These are phyloP conservation scores for Castanea crenata DNA, from an alignment of 306 rosid species.

Conservation along the genomic window DNA sequence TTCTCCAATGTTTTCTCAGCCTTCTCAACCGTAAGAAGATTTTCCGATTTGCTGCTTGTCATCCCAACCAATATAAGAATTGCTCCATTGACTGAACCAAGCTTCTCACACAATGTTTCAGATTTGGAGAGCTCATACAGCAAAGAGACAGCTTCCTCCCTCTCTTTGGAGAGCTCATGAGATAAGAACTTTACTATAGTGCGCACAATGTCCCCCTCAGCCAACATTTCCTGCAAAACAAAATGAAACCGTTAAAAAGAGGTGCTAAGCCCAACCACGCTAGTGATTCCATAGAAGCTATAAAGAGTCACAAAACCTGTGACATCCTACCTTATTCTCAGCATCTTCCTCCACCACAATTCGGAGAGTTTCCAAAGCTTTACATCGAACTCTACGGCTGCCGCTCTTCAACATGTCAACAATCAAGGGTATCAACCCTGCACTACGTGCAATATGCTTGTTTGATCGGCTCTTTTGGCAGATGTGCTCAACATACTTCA, in stretches of 20 bases:
- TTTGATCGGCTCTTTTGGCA: constrained; percentile 68
- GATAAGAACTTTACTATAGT: constrained; percentile 82
- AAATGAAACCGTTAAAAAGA: constrained; percentile 34
- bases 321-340: constrained; percentile 95
- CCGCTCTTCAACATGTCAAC: constrained; percentile 83
- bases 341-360: constrained; percentile 75
- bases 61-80: constrained; percentile 95
- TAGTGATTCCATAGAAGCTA: constrained; percentile 7
- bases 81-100: constrained; percentile 90
- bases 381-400: constrained; percentile 76
- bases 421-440: constrained; percentile 86
- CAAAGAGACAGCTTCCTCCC: constrained; percentile 93
- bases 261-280: constrained; percentile 16
- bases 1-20: constrained; percentile 82
- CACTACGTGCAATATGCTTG: constrained; percentile 60
- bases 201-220: constrained; percentile 91
- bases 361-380: constrained; percentile 80
- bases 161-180: constrained; percentile 74
- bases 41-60: constrained; percentile 92
- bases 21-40: constrained; percentile 65
- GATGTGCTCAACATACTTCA: constrained; percentile 64
- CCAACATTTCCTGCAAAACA: constrained; percentile 69
- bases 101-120: constrained; percentile 74
- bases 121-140: constrained; percentile 93
- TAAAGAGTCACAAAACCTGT: constrained; percentile 30